phyloP scores from a whole-genome alignment of 2,329 filamentous ascomycete species.

The Alternaria panax region DNA sequence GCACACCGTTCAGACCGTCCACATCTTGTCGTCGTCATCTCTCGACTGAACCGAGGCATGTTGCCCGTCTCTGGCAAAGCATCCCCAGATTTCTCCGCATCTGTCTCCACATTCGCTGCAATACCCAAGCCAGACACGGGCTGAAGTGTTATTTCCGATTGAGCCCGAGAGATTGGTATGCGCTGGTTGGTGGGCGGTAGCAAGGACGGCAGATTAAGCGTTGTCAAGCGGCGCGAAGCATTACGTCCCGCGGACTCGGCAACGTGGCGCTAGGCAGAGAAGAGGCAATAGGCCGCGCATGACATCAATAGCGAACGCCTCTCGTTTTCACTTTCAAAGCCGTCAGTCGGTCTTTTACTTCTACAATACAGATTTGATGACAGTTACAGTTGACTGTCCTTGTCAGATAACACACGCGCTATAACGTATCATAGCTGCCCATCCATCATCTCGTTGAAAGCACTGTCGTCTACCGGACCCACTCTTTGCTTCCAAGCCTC shows the following conservation, averaged over 20 bases:
- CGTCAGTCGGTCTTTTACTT: neutral
- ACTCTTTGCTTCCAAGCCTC: neutral
- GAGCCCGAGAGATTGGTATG: neutral
- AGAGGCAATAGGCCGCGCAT: neutral
- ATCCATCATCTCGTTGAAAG: neutral
- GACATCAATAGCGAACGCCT: neutral
- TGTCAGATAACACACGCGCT: neutral
- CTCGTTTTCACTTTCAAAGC: neutral
- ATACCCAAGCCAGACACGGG: neutral
- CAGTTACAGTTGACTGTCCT: neutral
- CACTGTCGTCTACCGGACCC: neutral
- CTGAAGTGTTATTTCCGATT: neutral
- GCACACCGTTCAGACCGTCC: neutral
- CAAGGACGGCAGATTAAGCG: slow-evolving; percentile 1
- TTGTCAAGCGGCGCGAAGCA: slow-evolving; percentile 4
- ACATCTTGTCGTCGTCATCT: slow-evolving; percentile 13
- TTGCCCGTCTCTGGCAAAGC: neutral
- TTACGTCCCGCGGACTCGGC: slow-evolving; percentile 2
- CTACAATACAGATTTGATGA: neutral
- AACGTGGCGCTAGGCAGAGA: slow-evolving; percentile 2
- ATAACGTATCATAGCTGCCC: neutral
- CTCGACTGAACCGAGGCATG: slow-evolving; percentile 10
- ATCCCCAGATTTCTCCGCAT: slow-evolving; percentile 14
- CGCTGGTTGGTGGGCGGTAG: neutral
- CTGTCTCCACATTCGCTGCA: neutral